Conservation (phyloP, 2,329 filamentous ascomycete species). For the Calonectria hawksworthii region DNA sequence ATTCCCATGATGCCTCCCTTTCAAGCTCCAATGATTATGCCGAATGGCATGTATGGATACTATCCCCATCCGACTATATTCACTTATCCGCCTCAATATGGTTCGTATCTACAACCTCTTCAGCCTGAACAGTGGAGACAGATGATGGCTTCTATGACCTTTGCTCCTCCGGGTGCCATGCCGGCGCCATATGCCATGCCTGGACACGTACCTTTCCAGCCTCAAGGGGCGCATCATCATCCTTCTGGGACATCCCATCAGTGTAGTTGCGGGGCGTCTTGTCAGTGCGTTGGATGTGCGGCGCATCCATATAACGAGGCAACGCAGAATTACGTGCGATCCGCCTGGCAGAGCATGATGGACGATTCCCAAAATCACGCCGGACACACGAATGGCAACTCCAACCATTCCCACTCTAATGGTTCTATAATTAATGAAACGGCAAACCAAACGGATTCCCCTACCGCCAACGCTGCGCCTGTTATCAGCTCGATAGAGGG, state of each 20-base stretch:
- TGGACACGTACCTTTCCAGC: conserved; percentile 36
- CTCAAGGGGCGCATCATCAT: conserved; percentile 34
- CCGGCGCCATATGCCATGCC: conserved; percentile 46
- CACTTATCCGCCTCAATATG: conserved; percentile 67
- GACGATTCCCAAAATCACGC: conserved; percentile 48
- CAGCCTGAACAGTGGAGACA: conserved; percentile 68
- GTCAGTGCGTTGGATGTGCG: conserved; percentile 77
- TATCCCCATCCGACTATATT: conserved; percentile 62
- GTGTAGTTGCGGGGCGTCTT: conserved; percentile 76
- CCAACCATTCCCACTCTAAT: conserved; percentile 42
- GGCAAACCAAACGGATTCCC: conserved; percentile 32
- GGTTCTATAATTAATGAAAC: conserved; percentile 42
- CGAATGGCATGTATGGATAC: conserved; percentile 56
- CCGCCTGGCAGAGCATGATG: conserved; percentile 59
- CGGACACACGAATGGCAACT: conserved; percentile 36
- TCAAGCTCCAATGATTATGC: conserved; percentile 52
- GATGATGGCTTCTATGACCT: conserved; percentile 57
- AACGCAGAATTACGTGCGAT: conserved; percentile 67
- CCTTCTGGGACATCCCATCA: conserved; percentile 53
- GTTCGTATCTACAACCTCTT: conserved; percentile 68
- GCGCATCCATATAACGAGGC: conserved; percentile 77
- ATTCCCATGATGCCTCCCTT: conserved; percentile 53
- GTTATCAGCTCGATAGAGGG: conserved; percentile 41
- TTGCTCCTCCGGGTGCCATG: conserved; percentile 51
- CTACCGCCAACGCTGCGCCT: conserved; percentile 35